A percentile compares a stretch with the other conserved stretches of the same genome.
Evolutionary conservation across 768 basidiomycete genomes (phyloP).

Genomic region (Naganishia friedmannii): DNA sequence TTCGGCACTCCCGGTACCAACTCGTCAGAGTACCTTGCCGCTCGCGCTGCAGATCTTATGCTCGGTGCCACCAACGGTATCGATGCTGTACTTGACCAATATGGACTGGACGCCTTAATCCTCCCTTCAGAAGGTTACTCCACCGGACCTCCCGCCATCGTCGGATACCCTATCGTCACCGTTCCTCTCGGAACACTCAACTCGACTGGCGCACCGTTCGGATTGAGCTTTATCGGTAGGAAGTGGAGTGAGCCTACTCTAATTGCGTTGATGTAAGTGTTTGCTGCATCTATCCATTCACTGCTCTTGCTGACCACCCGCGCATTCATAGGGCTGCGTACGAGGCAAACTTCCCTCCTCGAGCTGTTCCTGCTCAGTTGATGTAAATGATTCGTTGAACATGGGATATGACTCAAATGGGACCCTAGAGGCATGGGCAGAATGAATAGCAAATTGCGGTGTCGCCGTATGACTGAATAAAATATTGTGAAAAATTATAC

Average conservation of each 20-base stretch:
- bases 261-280: conserved; percentile 32
- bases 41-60: conserved; percentile 31
- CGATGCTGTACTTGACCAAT: conserved; percentile 35
- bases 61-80: conserved; percentile 36
- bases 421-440: too few species aligned
- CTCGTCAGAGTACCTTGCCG: conserved; percentile 32
- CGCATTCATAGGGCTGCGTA: neutral
- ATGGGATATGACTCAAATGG: too few species aligned
- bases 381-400: neutral
- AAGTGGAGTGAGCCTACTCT: conserved; percentile 34
- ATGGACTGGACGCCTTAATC: conserved; percentile 39
- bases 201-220: conserved; percentile 36
- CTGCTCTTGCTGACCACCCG: neutral
- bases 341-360: conserved; percentile 2
- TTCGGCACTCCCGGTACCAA: conserved; percentile 34
- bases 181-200: conserved; percentile 36
- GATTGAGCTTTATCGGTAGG: conserved; percentile 36
- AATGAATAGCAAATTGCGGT: neutral
- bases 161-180: conserved; percentile 39
- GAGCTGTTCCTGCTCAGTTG: neutral
- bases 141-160: conserved; percentile 31
- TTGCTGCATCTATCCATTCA: neutral
- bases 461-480: neutral
- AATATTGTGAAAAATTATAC: too few species aligned
- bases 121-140: conserved; percentile 38